Conservation (phyloP, 2,329 filamentous ascomycete genomes). For the Xylaria sp. region DNA sequence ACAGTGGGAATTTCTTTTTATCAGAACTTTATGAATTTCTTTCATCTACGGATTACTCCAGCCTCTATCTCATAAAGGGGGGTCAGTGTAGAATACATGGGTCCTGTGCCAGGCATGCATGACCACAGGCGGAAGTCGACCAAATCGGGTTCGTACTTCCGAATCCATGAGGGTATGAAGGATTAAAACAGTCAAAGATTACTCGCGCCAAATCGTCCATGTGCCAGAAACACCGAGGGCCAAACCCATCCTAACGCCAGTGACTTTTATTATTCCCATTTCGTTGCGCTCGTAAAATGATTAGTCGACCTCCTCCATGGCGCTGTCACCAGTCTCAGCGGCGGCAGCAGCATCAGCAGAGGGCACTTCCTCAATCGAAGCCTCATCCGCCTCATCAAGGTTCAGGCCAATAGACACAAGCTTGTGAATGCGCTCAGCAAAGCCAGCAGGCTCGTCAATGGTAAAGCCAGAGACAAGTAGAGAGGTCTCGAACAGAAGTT, state of each 20-base stretch:
- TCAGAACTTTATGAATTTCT: slow-evolving; percentile 17
- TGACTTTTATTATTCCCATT: slow-evolving; percentile 47
- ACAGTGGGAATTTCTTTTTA: background rate
- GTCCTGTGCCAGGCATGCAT: slow-evolving; percentile 30
- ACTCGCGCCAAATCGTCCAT: slow-evolving; percentile 38
- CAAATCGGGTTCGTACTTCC: slow-evolving; percentile 22
- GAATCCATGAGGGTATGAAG: slow-evolving; percentile 40
- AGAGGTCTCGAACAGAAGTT: slow-evolving; percentile 98
- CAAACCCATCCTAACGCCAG: slow-evolving; percentile 50
- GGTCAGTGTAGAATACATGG: slow-evolving; percentile 44
- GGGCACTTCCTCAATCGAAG: slow-evolving; percentile 69
- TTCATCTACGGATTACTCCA: slow-evolving; percentile 40
- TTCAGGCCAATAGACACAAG: slow-evolving; percentile 97
- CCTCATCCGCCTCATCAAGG: slow-evolving; percentile 90
- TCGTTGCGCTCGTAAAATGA: slow-evolving; percentile 36
- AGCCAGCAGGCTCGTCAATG: slow-evolving; percentile 97
- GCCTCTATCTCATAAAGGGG: slow-evolving; percentile 40
- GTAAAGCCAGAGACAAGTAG: slow-evolving; percentile 99
- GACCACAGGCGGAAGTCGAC: slow-evolving; percentile 27
- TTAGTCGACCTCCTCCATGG: slow-evolving; percentile 99
- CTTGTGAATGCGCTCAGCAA: slow-evolving; percentile 99
- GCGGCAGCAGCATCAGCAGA: slow-evolving; percentile 65
- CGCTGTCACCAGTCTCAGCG: slow-evolving; percentile 79
- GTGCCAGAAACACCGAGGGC: slow-evolving; percentile 43
- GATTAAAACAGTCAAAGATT: slow-evolving; percentile 36